These are phyloP conservation scores for Schizochytrium sp. DNA, from an alignment of 108 stramenopile species.

Conservation along the genomic window DNA sequence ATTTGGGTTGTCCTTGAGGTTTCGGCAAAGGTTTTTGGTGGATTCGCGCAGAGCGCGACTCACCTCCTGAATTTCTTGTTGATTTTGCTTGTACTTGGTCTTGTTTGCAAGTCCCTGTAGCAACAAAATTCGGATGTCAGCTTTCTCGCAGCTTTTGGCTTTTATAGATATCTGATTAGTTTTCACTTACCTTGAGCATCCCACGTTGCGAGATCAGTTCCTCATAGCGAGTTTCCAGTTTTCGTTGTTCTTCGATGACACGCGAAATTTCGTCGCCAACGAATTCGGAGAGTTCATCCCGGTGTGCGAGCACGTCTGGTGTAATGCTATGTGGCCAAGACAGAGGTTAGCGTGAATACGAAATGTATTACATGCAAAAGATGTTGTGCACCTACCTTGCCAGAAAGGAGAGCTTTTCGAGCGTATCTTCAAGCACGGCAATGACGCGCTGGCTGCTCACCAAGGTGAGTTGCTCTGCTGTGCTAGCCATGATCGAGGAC, in stretches of 20 bases:
- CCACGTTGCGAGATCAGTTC: constrained; percentile 48
- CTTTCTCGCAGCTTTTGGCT: no score
- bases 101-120: constrained; percentile 49
- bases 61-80: constrained; percentile 53
- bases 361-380: not conserved
- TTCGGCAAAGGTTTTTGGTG: constrained; percentile 50
- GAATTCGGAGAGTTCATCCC: constrained; percentile 57
- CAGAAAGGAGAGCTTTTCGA: constrained; percentile 25
- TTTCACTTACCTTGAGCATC: constrained; percentile 20
- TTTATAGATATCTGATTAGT: no score
- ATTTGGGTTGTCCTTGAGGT: constrained; percentile 58
- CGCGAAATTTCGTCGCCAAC: constrained; percentile 54
- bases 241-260: constrained; percentile 44
- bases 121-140: not conserved
- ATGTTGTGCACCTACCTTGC: not conserved
- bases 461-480: not conserved
- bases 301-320: constrained; percentile 54
- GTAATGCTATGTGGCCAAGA: constrained; percentile 20
- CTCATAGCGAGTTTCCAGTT: constrained; percentile 41
- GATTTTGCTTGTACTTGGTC: constrained; percentile 49
- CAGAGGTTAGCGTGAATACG: not conserved
- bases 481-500: not conserved
- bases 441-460: constrained; percentile 15
- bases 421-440: constrained; percentile 22
- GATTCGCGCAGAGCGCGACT: constrained; percentile 49